phyloP scores from a whole-genome alignment of 2,329 filamentous ascomycete genomes.

The Claviceps fusiformis region DNA sequence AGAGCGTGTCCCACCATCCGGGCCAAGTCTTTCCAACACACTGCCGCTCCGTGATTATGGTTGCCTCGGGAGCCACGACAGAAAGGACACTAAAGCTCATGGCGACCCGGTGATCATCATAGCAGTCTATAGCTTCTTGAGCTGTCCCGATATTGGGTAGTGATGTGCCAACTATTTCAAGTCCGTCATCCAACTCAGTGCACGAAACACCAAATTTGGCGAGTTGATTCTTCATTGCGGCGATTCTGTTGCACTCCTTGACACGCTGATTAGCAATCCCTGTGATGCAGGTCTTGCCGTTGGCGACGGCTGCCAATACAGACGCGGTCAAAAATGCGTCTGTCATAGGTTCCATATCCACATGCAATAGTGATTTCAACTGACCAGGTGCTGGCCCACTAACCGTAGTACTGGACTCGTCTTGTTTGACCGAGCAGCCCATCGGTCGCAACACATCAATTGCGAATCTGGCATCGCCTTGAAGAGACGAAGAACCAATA shows the following conservation, averaged over 20 bases:
- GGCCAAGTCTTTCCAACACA: constrained; percentile 98
- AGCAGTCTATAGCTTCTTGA: constrained; percentile 66
- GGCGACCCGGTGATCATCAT: constrained; percentile 93
- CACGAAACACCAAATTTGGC: constrained; percentile 85
- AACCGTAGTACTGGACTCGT: constrained; percentile 75
- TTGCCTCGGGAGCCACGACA: constrained; percentile 53
- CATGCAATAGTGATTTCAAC: constrained; percentile 61
- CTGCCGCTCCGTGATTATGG: constrained; percentile 75
- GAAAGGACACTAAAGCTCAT: constrained; percentile 96
- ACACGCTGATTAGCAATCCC: constrained; percentile 97
- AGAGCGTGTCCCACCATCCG: constrained; percentile 90
- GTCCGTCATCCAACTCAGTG: constrained; percentile 86
- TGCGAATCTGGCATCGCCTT: constrained; percentile 90
- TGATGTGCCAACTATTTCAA: constrained; percentile 50
- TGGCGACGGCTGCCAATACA: constrained; percentile 79
- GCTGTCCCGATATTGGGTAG: constrained; percentile 38
- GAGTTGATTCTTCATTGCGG: constrained; percentile 88
- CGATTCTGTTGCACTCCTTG: constrained; percentile 95
- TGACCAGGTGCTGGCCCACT: constrained; percentile 67
- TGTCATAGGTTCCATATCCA: constrained; percentile 99
- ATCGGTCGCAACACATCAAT: constrained; percentile 81
- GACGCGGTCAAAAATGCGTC: constrained; percentile 95
- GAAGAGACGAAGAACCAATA: constrained; percentile 81
- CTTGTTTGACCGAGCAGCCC: constrained; percentile 85
- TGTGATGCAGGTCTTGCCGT: constrained; percentile 69